phyloP scores from a whole-genome alignment of 345 rosid species.

The Acer saccharum region DNA sequence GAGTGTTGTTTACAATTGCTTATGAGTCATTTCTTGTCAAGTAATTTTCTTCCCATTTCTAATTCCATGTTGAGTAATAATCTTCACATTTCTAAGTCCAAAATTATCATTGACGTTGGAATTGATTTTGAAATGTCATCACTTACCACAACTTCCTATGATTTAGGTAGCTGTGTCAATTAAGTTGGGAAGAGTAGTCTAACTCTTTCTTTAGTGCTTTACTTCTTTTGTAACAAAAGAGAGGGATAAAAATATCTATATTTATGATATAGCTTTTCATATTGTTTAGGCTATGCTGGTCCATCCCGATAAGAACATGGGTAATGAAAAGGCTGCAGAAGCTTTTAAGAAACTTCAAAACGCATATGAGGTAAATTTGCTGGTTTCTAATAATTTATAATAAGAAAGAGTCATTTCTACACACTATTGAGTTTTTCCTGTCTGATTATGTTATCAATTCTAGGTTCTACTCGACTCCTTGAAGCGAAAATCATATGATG shows the following conservation, averaged over 20 bases:
- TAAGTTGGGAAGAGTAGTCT: not conserved
- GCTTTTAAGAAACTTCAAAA: slow-evolving; percentile 99
- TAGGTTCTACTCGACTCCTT: slow-evolving; percentile 87
- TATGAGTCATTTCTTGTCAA: not conserved
- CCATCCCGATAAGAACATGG: slow-evolving; percentile 99
- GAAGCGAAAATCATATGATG: slow-evolving; percentile 89
- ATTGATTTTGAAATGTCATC: not conserved
- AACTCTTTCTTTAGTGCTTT: not conserved
- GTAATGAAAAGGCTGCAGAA: slow-evolving; percentile 98
- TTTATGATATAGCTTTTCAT: slow-evolving; percentile 20
- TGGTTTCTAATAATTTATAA: slow-evolving; percentile 22
- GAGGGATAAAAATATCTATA: slow-evolving; percentile 1
- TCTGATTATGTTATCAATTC: slow-evolving; percentile 12
- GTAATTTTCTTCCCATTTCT: not conserved
- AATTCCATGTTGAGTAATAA: not conserved
- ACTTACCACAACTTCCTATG: not conserved
- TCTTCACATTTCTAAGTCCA: not conserved
- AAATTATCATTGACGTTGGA: not conserved
- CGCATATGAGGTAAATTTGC: slow-evolving; percentile 78
- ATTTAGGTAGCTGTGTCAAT: not conserved
- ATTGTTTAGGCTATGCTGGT: slow-evolving; percentile 86
- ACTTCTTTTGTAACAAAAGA: not conserved
- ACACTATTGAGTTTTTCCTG: slow-evolving; percentile 8
- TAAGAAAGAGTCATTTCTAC: not conserved
- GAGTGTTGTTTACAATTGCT: not conserved